Evolutionary conservation across 2,329 filamentous ascomycete species (phyloP), one percentile per base, ranked within the genome.

Genomic region (Ilyonectria sp.): DNA sequence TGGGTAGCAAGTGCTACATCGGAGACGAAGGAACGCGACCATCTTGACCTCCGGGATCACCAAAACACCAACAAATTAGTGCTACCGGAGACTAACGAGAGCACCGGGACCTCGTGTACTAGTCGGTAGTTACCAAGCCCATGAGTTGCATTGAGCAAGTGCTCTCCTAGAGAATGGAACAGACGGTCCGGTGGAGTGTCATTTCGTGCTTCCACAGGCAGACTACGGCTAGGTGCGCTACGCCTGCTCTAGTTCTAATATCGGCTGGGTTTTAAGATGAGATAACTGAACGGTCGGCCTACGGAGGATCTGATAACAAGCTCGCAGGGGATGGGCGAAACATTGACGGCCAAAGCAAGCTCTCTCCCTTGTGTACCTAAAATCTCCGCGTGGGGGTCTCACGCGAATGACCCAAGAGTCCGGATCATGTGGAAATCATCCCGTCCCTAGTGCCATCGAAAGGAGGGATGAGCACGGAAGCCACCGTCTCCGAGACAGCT

Each of bases 381-480:
- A 19, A 13, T 29, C 23, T 52, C 29, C 7, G 31, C 26, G 49
- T 17, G 23, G 11, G 26, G 33, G 19, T 19, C 29, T 21, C n/a
- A 53, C 13, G 19, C 10, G 2, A 52, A n/a, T 17, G 15, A 15
- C 11, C 50, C 10, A 11, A 53, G 49, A 19, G 49, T 31, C 29
- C 11, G 50, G 31, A 53, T 13, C 29, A 21, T 53, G n/a, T 53
- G 50, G 50, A 53, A 19, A 53, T 33, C 33, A 53, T 53, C 31
- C 29, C 29, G 26, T 21, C 31, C 31, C 31, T 53, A 53, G 49
- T 53, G 49, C 9, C 9, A 21, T 35, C 29, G 10, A 53, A 33
- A 35, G 13, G 21, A 35, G 31, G 31, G 33, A 53, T n/a, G 10
- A 53, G 11, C 31, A 53, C 50, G 50, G 50, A 35, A 53, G 13